Percentiles rank a stretch among this genome's conserved stretches.
Evolutionary conservation across 2,329 filamentous ascomycete genomes (phyloP).

Genomic region (Lecanosticta acicola): DNA sequence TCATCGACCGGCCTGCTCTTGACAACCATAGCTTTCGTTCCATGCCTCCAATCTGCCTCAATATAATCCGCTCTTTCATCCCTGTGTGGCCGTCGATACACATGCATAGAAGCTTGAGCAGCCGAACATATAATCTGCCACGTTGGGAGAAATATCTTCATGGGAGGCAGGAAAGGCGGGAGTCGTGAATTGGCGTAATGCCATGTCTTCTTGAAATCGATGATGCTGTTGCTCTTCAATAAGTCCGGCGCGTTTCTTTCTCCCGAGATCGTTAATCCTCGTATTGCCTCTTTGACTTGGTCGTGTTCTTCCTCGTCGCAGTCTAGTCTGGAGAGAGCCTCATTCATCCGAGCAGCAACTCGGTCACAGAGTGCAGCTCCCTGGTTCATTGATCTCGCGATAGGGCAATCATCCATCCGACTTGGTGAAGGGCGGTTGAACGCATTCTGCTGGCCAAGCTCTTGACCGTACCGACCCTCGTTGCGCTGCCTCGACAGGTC

Average conservation of each 20-base stretch:
- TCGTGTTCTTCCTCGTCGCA: constrained; percentile 48
- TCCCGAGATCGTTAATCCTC: constrained; percentile 1
- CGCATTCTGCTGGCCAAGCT: constrained; percentile 15
- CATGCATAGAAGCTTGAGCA: constrained; percentile 68
- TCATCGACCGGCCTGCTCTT: constrained; percentile 75
- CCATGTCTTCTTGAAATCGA: constrained; percentile 57
- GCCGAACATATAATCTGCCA: constrained; percentile 74
- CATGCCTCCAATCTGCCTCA: constrained; percentile 62
- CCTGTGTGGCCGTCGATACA: constrained; percentile 61
- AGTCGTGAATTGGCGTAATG: constrained; percentile 72
- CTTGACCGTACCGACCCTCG: constrained; percentile 4
- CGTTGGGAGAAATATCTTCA: constrained; percentile 67
- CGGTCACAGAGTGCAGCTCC: constrained; percentile 50
- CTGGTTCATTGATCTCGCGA: constrained; percentile 31
- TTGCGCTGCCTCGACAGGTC: constrained; percentile 7
- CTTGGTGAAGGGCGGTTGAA: constrained; percentile 6
- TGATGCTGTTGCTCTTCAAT: constrained; percentile 8
- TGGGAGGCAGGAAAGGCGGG: constrained; percentile 59
- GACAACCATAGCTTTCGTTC: constrained; percentile 81
- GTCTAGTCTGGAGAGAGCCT: constrained; percentile 68
- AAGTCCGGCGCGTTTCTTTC: background rate
- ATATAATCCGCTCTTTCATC: constrained; percentile 64
- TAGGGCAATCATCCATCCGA: constrained; percentile 18
- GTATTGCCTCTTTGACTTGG: constrained; percentile 16
- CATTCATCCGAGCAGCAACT: constrained; percentile 58